phyloP scores from a whole-genome alignment of 2,329 filamentous ascomycete species.

The Drechslerella dactyloides region DNA sequence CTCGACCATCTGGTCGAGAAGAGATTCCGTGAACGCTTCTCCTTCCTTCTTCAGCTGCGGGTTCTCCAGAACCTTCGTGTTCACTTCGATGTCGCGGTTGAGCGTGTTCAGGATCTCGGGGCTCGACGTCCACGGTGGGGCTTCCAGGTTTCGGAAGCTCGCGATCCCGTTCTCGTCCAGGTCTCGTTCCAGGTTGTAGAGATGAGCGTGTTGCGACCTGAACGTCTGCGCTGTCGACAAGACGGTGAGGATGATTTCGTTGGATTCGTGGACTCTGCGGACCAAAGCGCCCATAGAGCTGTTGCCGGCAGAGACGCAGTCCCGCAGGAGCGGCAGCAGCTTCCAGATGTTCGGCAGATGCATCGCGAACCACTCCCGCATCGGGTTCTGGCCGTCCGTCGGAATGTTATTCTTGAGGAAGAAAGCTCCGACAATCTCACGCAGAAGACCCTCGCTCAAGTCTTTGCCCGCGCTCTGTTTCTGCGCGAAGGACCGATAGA shows the following conservation, averaged over 20 bases:
- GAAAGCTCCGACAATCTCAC: slow-evolving; percentile 49
- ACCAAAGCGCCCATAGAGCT: slow-evolving; percentile 18
- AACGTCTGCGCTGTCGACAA: slow-evolving; percentile 61
- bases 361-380: slow-evolving; percentile 50
- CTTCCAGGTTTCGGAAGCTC: slow-evolving; percentile 70
- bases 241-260: slow-evolving; percentile 69
- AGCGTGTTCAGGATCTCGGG: slow-evolving; percentile 55
- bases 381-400: slow-evolving; percentile 21
- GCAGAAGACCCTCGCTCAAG: slow-evolving; percentile 52
- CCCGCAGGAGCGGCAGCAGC: slow-evolving; percentile 35
- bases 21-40: slow-evolving; percentile 58
- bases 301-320: slow-evolving; percentile 17
- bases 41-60: slow-evolving; percentile 41
- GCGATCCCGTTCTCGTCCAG: slow-evolving; percentile 71
- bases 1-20: slow-evolving; percentile 63
- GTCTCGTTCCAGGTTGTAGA: slow-evolving; percentile 76
- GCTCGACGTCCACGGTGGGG: slow-evolving; percentile 84
- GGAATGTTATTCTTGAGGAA: slow-evolving; percentile 38
- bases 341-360: slow-evolving; percentile 47
- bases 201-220: slow-evolving; percentile 70
- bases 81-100: slow-evolving; percentile 53
- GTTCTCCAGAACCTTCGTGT: slow-evolving; percentile 56
- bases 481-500: slow-evolving; percentile 67
- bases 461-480: slow-evolving; percentile 46
- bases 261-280: slow-evolving; percentile 67